Conservation (phyloP, 257 asterid genomes). For the Solanum verrucosum region DNA sequence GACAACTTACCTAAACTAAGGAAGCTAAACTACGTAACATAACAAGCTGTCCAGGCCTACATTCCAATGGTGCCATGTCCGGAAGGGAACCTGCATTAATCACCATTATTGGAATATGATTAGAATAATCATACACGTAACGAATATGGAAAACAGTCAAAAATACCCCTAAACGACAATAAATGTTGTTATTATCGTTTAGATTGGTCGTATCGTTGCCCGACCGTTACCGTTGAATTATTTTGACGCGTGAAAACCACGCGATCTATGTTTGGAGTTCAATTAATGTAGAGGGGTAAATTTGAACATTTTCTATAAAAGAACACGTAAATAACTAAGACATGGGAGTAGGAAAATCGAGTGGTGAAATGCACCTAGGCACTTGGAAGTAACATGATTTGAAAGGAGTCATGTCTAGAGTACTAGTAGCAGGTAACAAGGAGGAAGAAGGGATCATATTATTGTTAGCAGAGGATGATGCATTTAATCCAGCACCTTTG, state of each 20-base stretch:
- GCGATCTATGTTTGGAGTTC: not conserved
- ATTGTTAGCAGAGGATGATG: slow-evolving; percentile 22
- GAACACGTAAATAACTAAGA: not conserved
- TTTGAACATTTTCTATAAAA: not conserved
- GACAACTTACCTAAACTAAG: slow-evolving; percentile 30
- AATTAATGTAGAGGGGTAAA: not conserved
- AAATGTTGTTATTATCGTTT: not conserved
- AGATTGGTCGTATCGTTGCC: not conserved
- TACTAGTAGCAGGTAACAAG: slow-evolving; percentile 18
- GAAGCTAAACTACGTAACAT: slow-evolving; percentile 29
- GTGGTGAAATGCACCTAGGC: slow-evolving; percentile 34
- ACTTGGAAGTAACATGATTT: slow-evolving; percentile 57
- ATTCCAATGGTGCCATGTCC: slow-evolving; percentile 71
- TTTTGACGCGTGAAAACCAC: not conserved
- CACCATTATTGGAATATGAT: not conserved
- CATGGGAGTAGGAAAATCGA: not conserved
- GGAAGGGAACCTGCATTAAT: slow-evolving; percentile 43
- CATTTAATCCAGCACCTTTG: slow-evolving; percentile 8
- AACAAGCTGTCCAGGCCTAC: slow-evolving; percentile 29
- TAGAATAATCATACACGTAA: not conserved
- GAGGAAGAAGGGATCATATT: slow-evolving; percentile 33
- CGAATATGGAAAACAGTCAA: not conserved
- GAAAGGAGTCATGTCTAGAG: slow-evolving; percentile 50
- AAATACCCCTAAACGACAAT: not conserved
- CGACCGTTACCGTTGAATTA: not conserved